Base-by-base conservation (phyloP, 2,329 filamentous ascomycete species). In the Verticillium nonalfalfae region DNA sequence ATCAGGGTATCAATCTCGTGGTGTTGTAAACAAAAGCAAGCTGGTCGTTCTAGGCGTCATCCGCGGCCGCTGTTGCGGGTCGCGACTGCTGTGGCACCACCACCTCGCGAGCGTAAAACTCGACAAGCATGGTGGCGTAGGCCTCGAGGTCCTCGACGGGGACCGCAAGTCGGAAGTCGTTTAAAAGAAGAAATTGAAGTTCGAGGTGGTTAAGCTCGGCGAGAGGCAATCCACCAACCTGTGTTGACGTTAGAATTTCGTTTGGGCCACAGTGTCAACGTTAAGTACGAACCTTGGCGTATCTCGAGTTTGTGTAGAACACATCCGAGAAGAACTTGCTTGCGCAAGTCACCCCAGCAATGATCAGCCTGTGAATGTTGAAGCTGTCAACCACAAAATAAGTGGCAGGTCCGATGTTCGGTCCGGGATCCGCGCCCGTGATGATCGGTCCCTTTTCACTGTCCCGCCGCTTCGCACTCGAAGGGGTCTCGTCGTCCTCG, bases 261-360 rank as follows among this genome's bases (percentile, higher is more conserved):
- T 26, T 26, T 3, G 3, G 2, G 2, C 26, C 26, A 26, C 26
- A 26, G 26, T 2, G 26, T 26, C 26, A 26, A 26, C 26, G 26
- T 3, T 26, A 26, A 11, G 0, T 7, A 13, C 40, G 7, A 82
- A 97, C 95, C 90, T 98, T 99, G 63, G 95, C 95, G 74, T 99
- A 99, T 87, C 95, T 86, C 60, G 95, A 98, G 76, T 99, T 99
- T 10, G 95, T 99, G 74, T 98, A 99, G 70, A 99, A 99, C 50
- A 98, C 94, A 77, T 99, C 86, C 5, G 94, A 98, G 77, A 99
- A 99, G 82, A 98, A 99, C 76, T 99, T 99, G 85, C 94, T 98
- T 5, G 95, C 93, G 75, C 95, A 98, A 3, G 95, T 99, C 55
- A 99, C 95, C 39, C 94, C 95, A 2, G 95, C 92, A 72, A 99